phyloP scores from a whole-genome alignment of 1,139 yeast species.

The Casaregolazyma suthepensis region DNA sequence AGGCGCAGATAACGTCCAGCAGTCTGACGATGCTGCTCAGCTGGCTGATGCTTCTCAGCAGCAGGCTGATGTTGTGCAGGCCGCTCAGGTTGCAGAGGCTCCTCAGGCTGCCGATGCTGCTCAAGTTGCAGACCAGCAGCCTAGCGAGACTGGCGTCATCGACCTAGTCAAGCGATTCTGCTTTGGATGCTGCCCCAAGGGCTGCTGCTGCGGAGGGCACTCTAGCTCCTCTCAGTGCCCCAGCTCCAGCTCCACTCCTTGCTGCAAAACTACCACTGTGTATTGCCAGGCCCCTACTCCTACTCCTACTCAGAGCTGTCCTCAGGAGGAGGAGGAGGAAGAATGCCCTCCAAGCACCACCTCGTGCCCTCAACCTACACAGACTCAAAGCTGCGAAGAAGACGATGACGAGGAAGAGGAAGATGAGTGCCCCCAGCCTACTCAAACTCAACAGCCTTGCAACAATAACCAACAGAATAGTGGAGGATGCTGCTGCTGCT shows the following conservation, averaged over 20 bases:
- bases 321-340: conserved; percentile 4
- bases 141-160: background rate
- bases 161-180: conserved; percentile 7
- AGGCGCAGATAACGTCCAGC: background rate
- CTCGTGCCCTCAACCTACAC: background rate
- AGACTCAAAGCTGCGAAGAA: background rate
- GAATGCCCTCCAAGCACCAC: background rate
- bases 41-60: background rate
- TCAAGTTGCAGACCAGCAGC: background rate
- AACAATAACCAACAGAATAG: background rate
- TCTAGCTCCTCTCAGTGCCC: conserved; percentile 1
- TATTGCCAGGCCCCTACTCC: background rate
- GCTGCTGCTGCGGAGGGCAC: background rate
- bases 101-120: too few relatives aligned
- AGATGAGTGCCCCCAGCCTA: background rate
- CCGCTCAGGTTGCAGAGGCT: background rate
- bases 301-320: background rate
- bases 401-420: conserved; percentile 4
- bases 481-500: conserved; percentile 1
- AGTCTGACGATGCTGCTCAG: background rate
- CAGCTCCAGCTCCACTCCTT: background rate
- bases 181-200: conserved; percentile 7
- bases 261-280: background rate
- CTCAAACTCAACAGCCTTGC: conserved; percentile 1
- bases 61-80: background rate